Evolutionary conservation across 257 asterid species (phyloP).

Genomic region (Solanum pinnatisectum): DNA sequence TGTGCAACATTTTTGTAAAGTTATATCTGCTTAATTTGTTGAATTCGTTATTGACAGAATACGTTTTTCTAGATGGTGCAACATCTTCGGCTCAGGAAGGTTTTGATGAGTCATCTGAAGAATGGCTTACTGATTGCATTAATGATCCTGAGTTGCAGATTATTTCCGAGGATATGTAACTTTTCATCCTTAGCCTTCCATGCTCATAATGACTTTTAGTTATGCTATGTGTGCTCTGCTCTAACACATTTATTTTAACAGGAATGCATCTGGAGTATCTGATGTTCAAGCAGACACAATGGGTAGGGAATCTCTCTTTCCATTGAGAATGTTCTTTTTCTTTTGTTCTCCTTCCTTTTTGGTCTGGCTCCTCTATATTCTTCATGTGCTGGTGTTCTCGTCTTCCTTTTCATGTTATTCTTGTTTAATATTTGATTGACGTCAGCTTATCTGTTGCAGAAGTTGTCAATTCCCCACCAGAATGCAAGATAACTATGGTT

Average conservation of each 20-base stretch:
- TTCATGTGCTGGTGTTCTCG: not conserved
- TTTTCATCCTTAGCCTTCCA: not conserved
- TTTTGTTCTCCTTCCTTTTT: not conserved
- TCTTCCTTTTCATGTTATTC: not conserved
- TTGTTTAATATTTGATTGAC: not conserved
- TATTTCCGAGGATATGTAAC: slow-evolving; percentile 6
- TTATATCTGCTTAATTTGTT: not conserved
- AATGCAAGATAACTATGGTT: not conserved
- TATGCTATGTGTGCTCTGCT: not conserved
- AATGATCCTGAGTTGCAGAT: slow-evolving; percentile 13
- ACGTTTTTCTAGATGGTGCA: slow-evolving; percentile 13
- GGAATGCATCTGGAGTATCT: not conserved
- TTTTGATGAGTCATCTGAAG: slow-evolving; percentile 29
- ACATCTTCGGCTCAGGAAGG: slow-evolving; percentile 13
- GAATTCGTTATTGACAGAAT: not conserved
- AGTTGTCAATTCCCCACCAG: not conserved
- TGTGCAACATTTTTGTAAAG: not conserved
- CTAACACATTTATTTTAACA: not conserved
- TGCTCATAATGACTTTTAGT: not conserved
- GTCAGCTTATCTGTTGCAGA: not conserved
- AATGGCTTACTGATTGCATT: slow-evolving; percentile 26
- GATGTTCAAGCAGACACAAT: slow-evolving; percentile 2
- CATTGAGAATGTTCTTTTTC: not conserved
- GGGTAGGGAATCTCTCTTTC: slow-evolving; percentile 2
- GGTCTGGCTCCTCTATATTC: not conserved